Evolutionary conservation across 1,284 basidiomycete species (phyloP).

Genomic region (Agaricales sp.): DNA sequence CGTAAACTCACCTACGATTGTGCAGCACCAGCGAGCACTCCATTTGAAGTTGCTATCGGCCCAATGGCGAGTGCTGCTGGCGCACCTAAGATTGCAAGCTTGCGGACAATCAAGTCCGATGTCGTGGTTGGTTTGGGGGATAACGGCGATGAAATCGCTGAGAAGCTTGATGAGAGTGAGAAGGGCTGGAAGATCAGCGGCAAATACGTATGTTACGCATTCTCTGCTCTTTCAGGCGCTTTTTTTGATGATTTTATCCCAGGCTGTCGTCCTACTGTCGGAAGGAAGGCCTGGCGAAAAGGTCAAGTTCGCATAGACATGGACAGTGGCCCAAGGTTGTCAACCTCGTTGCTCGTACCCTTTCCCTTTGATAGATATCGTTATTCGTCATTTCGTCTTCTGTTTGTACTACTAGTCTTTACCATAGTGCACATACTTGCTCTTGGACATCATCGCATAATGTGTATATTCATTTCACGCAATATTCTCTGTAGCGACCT

Average conservation of each 20-base stretch:
- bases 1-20: conserved; percentile 90
- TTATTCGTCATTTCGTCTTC: neutral
- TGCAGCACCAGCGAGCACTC: conserved; percentile 83
- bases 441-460: too few species aligned
- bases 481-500: too few species aligned
- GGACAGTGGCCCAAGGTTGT: too few species aligned
- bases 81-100: conserved; percentile 78
- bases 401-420: neutral
- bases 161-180: conserved; percentile 78
- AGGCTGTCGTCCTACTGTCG: conserved; percentile 82
- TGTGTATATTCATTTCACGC: too few species aligned
- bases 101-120: conserved; percentile 86
- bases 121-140: conserved; percentile 62
- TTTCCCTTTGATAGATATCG: too few species aligned
- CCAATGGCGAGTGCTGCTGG: conserved; percentile 86
- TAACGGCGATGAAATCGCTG: conserved; percentile 68
- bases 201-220: conserved; percentile 65
- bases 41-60: conserved; percentile 89
- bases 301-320: conserved; percentile 61
- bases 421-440: too few species aligned
- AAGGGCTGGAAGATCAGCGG: conserved; percentile 97
- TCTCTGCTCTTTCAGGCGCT: conserved; percentile 7
- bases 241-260: conserved; percentile 4
- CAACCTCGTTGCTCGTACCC: too few species aligned
- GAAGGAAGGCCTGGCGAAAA: conserved; percentile 80